Evolutionary conservation across 2,329 filamentous ascomycete genomes (phyloP), one percentile per base, ranked within the genome.

Genomic region (Neofusicoccum sp.): DNA sequence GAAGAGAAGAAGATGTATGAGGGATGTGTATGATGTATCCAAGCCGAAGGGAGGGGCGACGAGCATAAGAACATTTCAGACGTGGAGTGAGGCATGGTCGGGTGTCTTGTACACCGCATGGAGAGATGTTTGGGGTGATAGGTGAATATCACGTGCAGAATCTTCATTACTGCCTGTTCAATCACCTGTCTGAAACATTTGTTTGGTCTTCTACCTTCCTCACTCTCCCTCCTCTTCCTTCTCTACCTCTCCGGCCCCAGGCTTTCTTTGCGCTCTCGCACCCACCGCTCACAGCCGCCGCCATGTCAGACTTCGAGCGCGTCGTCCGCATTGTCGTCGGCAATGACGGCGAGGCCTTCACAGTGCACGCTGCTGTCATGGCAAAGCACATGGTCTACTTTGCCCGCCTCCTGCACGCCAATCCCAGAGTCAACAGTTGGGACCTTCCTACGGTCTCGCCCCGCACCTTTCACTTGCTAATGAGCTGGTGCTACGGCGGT

Each of bases 261-360:
- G 3, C 24, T 14, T 20, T 3, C 12, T 11, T 16, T 12, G 14
- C 48, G 4, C 12, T 40, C 31, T 9, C 45, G n/a, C 49, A 8
- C 40, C 45, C 3, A 20, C 9, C 20, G 20, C 20, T 20, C 20
- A 20, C 20, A 20, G 30, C 9, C 45, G 45, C 16, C 34, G 20
- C 14, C 49, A 41, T 54, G 49, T 28, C 49, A 33, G 20, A 30
- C 7, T 54, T 41, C 34, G 34, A 54, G 49, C 49, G 34, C 49
- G 8, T 54, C 14, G 49, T 54, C 36, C 20, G 16, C 20, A 36
- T 58, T 31, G 28, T 45, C 16, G 56, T 58, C 24, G 56, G 56
- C 43, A 8, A 24, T 4, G 41, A 30, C 9, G 20, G 12, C 11
- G 33, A 38, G 14, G 12, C 7, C 6, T 58, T 58, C 41, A 12